Conservation (phyloP, 192 early-diverging fungal genomes). For the Ambispora gerdemannii region DNA sequence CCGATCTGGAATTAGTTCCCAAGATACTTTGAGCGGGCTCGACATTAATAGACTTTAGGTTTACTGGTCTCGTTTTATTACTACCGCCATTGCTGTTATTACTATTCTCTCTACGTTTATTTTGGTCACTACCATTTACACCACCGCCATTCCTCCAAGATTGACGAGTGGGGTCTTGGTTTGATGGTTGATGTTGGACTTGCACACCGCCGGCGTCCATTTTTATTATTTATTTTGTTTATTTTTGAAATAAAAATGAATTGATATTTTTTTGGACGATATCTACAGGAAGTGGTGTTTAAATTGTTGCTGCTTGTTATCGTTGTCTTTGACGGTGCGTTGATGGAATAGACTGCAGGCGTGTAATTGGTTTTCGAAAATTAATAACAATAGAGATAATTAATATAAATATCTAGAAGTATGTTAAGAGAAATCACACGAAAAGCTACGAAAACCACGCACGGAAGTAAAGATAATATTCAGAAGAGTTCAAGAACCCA, state of each 20-base stretch:
- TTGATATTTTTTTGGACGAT: background rate
- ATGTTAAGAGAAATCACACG: too few relatives aligned
- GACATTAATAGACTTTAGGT: slow-evolving; percentile 25
- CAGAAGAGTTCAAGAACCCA: too few relatives aligned
- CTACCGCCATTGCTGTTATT: background rate
- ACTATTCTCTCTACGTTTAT: slow-evolving; percentile 28
- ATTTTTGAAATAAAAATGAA: background rate
- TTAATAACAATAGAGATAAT: too few relatives aligned
- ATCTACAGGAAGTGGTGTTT: too few relatives aligned
- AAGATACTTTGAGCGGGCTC: slow-evolving; percentile 18
- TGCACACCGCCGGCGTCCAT: slow-evolving; percentile 28
- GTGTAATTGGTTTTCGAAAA: too few relatives aligned
- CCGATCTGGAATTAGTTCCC: slow-evolving; percentile 3
- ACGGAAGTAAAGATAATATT: too few relatives aligned
- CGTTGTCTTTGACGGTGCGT: too few relatives aligned
- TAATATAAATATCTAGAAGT: too few relatives aligned
- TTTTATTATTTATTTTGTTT: background rate
- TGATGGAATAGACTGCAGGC: too few relatives aligned
- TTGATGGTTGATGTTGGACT: slow-evolving; percentile 31
- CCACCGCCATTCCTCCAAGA: slow-evolving; percentile 26
- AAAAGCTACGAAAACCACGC: too few relatives aligned
- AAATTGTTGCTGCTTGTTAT: too few relatives aligned
- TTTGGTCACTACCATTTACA: slow-evolving; percentile 14
- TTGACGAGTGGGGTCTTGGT: slow-evolving; percentile 25
- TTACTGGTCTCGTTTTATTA: slow-evolving; percentile 17